Evolutionary conservation across 148 eudicot species (phyloP), one percentile per base, ranked within the genome.

Genomic region (Rhododendron molle): DNA sequence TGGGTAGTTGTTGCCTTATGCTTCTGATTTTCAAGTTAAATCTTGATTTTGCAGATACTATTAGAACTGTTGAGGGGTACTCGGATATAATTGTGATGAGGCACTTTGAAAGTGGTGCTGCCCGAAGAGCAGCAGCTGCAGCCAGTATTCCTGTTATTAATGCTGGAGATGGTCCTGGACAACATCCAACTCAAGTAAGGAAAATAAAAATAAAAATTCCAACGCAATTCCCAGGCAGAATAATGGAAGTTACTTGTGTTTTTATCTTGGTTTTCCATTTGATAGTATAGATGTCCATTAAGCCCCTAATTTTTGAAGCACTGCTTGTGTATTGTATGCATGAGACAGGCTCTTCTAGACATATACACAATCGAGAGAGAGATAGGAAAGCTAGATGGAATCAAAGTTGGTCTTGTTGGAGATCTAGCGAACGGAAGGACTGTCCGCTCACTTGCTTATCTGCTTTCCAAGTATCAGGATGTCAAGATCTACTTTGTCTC

Each of bases 111-210:
- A 97, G 98, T 89, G 99, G 99, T 86, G 98, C 99, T 84, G 99
- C 99, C 69, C 92, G 79, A 86, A 93, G 95, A 91, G 98, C 99
- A 23, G 98, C 98, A 58, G 71, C 91, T 21, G 93, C 94, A 30
- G 96, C 99, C 32, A 91, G 80, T 84, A 93, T 97, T 90, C 99
- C 98, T 11, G 85, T 97, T 83, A 97, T 95, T 85, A 97, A 97
- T 94, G 99, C 99, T 26, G 99, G 99, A 80, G 99, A 97, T 88
- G 99, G 99, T 86, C 99, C 99, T 20, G 99, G 99, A 26, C 98
- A 97, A 89, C 99, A 97, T 88, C 99, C 98, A 83, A 91, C 96
- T 87, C 99, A 97, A 92, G 99, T 94, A 43, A 86, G 78, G 56
- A 2, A 1, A 46, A 46, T 9, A 46, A 46, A 9, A 46, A 5